Base-by-base conservation (phyloP, 495 filamentous ascomycete genomes). In the Letharia columbiana region DNA sequence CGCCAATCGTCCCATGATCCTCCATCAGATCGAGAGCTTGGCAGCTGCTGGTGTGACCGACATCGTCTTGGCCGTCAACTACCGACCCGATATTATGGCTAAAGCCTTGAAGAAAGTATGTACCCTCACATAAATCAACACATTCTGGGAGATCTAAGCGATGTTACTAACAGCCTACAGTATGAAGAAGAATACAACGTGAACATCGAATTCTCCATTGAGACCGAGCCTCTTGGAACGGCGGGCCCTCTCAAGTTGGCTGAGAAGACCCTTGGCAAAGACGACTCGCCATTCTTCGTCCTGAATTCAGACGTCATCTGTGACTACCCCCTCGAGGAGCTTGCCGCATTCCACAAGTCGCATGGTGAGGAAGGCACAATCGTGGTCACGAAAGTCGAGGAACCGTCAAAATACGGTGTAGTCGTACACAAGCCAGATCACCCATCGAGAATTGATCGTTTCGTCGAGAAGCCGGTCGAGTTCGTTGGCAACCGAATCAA, bases 401-500 rank as follows among this genome's bases (percentile, higher is more conserved):
- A 99, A 80, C 94, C 94, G 35, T 95, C 90, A 69, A 99, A 99
- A 79, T 99, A 98, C 77, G 94, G 94, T 84, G 94, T 99, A 66
- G 85, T 99, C 28, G 94, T 99, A 31, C 94, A 99, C 86, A 96
- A 96, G 82, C 93, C 92, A 63, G 88, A 85, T 79, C 91, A 96
- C 77, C 78, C 91, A 44, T 89, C 91, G 20, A 88, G 90, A 72
- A 98, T 99, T 77, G 94, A 99, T 80, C 91, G 94, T 66, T 99
- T 99, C 80, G 94, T 99, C 66, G 94, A 99, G 83, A 99, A 99
- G 82, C 94, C 94, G 47, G 92, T 98, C 71, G 91, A 99, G 77
- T 99, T 97, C 78, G 94, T 99, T 61, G 94, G 94, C 72, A 99
- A 99, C 81, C 90, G 94, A 65, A 99, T 99, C 84, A 99, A 99